Conservation (phyloP, 352 stramenopile species). For the Elongisporangium anandrum region DNA sequence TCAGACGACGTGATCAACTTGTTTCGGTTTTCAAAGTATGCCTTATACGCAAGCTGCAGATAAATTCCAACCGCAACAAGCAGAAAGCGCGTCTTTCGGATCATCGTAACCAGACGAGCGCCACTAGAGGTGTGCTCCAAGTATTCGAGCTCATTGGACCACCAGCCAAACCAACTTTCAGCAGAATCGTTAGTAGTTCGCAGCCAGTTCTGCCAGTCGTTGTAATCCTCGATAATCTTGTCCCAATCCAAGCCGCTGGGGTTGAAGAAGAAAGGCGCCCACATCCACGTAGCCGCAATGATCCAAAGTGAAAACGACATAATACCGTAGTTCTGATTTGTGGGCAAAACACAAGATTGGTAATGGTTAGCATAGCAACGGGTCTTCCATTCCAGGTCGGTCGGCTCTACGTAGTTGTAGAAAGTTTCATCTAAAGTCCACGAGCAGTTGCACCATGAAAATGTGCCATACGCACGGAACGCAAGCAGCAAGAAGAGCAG, state of each 20-base stretch:
- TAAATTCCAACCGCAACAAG: constrained; percentile 70
- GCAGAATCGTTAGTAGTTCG: constrained; percentile 80
- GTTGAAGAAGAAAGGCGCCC: constrained; percentile 93
- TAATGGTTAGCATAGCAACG: constrained; percentile 82
- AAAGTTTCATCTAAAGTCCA: constrained; percentile 67
- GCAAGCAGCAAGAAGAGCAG: constrained; percentile 80
- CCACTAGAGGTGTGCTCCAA: constrained; percentile 71
- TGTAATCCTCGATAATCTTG: constrained; percentile 94
- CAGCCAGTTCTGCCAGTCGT: constrained; percentile 94
- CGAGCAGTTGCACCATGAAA: constrained; percentile 90
- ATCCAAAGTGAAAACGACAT: constrained; percentile 97
- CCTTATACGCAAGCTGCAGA: constrained; percentile 75
- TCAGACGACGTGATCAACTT: constrained; percentile 50
- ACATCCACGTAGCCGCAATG: constrained; percentile 88
- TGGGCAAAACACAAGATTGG: constrained; percentile 90
- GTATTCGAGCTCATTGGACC: constrained; percentile 78
- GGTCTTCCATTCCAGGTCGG: constrained; percentile 68
- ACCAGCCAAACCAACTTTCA: constrained; percentile 87
- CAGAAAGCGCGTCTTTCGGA: constrained; percentile 82
- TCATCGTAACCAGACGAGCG: constrained; percentile 57
- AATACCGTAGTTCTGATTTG: constrained; percentile 97
- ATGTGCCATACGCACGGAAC: constrained; percentile 90
- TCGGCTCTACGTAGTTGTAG: constrained; percentile 73
- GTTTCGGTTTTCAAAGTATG: constrained; percentile 65
- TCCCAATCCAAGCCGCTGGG: constrained; percentile 97